phyloP scores from a whole-genome alignment of 495 filamentous ascomycete genomes.

The Aspergillus hancockii region DNA sequence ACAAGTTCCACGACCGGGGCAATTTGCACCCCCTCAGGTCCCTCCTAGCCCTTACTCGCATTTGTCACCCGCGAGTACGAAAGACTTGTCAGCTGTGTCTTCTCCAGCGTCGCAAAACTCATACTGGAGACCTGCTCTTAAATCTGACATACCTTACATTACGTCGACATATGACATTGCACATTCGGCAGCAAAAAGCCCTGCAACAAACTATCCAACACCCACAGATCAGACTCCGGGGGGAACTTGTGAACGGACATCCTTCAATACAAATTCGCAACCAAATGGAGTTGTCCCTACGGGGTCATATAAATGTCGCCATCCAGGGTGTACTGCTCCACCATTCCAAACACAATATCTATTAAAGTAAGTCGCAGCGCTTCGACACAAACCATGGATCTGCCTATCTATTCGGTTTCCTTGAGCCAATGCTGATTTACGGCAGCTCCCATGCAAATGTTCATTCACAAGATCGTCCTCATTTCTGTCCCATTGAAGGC shows the following conservation, averaged over 20 bases:
- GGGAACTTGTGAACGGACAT: slow-evolving; percentile 26
- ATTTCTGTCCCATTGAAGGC: slow-evolving; percentile 82
- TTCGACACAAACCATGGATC: slow-evolving; percentile 4
- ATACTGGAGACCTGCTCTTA: slow-evolving; percentile 29
- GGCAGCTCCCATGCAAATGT: slow-evolving; percentile 95
- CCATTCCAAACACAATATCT: slow-evolving; percentile 94
- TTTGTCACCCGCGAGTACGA: slow-evolving; percentile 41
- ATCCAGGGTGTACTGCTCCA: slow-evolving; percentile 73
- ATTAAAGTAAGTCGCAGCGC: slow-evolving; percentile 58
- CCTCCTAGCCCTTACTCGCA: slow-evolving; percentile 43
- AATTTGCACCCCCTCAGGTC: slow-evolving; percentile 30
- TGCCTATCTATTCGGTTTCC: background rate
- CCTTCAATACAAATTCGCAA: slow-evolving; percentile 24
- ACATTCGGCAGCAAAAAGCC: slow-evolving; percentile 35
- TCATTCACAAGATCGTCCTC: slow-evolving; percentile 84
- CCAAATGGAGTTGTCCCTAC: slow-evolving; percentile 27
- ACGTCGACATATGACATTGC: slow-evolving; percentile 31
- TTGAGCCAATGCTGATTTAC: slow-evolving; percentile 29
- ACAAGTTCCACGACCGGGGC: slow-evolving; percentile 23
- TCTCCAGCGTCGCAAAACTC: slow-evolving; percentile 39
- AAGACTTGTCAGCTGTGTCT: slow-evolving; percentile 40
- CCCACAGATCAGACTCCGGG: slow-evolving; percentile 38
- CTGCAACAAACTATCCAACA: slow-evolving; percentile 42
- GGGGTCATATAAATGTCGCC: slow-evolving; percentile 61
- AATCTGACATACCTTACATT: slow-evolving; percentile 27